Evolutionary conservation across 1,284 basidiomycete species (phyloP), one percentile per base, ranked within the genome.

Genomic region (Phenoliferia sp.): DNA sequence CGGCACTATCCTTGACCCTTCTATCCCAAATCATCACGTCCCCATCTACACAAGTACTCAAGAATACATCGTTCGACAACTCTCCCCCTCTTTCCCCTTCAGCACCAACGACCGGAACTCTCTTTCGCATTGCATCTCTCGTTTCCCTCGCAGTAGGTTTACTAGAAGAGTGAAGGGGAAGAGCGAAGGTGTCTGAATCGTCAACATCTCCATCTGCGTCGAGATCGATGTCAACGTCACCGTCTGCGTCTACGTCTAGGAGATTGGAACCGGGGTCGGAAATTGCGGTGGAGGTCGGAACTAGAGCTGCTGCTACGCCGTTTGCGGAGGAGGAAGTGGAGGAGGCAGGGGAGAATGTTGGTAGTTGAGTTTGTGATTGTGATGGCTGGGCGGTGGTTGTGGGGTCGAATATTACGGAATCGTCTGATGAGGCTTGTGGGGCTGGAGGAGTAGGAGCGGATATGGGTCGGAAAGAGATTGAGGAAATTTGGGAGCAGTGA

Each of bases 11-110:
- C 58, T 86, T 82, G 36, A 87, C 86, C 67, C 95, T 83, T 72
- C 88, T 85, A 77, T 99, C 95, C 88, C 94, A 95, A 9, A 99
- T 79, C 44, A 94, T 86, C 26, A 96, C 86, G 77, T 96, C 92
- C 0, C 96, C 95, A 74, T 97, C 94, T 70, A 97, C 89, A 10
- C 88, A 89, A 32, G 90, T 88, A 3, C 92, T 94, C 84, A 99
- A 85, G 54, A 99, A 79, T 48, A 96, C 80, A 77, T 98, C 91
- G 4, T 88, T 82, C 31, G 92, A 94, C 79, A 88, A 92, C 22
- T 83, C 80, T 29, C 83, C 54, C 74, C 65, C 33, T 9, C 31
- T 28, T 2, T 54, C 44, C n/a, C n/a, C 29, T 16, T 36, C 33
- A 6, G 57, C 19, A 3, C 63, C 63, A 6, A 64, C 54, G 55